phyloP scores from a whole-genome alignment of 257 asterid species.

The Catharanthus roseus region DNA sequence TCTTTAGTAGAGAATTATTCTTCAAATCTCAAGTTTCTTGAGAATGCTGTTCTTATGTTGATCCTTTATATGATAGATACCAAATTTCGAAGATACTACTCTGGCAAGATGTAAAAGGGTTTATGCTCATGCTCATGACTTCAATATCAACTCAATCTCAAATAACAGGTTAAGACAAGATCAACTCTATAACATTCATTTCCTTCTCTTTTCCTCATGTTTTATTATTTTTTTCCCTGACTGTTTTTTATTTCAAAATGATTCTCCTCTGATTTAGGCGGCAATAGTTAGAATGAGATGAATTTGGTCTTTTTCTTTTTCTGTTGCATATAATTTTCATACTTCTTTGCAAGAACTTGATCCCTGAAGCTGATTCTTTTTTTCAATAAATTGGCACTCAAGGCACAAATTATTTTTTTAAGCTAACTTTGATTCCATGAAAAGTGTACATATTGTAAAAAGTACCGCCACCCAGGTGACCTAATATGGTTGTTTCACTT shows the following conservation, averaged over 20 bases:
- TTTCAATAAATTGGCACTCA: not conserved
- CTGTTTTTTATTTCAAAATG: not conserved
- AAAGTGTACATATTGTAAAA: not conserved
- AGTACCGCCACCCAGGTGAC: not conserved
- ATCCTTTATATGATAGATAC: slow-evolving; percentile 32
- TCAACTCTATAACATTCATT: slow-evolving; percentile 1
- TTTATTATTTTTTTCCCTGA: not conserved
- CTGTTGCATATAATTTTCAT: not conserved
- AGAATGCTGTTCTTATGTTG: slow-evolving; percentile 7
- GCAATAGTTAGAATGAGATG: not conserved
- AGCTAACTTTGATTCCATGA: not conserved
- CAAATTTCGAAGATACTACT: slow-evolving; percentile 40
- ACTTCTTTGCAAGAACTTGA: not conserved
- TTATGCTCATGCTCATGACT: slow-evolving; percentile 73
- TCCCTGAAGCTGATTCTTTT: not conserved
- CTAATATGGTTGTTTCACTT: not conserved
- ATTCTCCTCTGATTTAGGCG: not conserved
- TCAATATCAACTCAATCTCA: slow-evolving; percentile 64
- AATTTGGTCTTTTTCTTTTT: not conserved
- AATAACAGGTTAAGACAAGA: slow-evolving; percentile 46
- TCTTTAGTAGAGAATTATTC: not conserved
- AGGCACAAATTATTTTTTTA: not conserved
- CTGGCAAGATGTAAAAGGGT: slow-evolving; percentile 57
- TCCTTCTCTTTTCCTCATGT: slow-evolving; percentile 8
- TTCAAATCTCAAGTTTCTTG: not conserved